Percentiles rank a stretch among this genome's conserved stretches.
phyloP scores from a whole-genome alignment of 345 rosid genomes.

The Conringia planisiliqua region DNA sequence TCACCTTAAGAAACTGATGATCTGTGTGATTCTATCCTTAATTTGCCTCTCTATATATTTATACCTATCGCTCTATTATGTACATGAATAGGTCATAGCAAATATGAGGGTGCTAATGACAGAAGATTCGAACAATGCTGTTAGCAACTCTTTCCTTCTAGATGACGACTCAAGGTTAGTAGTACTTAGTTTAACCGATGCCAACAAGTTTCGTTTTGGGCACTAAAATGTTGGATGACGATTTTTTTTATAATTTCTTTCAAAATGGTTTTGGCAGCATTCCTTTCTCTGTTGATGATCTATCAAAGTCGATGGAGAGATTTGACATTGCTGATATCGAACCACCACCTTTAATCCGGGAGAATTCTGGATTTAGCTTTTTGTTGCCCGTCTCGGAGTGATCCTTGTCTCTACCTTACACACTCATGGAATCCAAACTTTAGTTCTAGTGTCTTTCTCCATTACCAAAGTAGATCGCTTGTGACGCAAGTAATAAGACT shows the following conservation, averaged over 20 bases:
- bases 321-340: slow-evolving; percentile 82
- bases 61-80: not conserved
- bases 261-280: slow-evolving; percentile 51
- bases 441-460: slow-evolving; percentile 7
- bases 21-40: not conserved
- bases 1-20: not conserved
- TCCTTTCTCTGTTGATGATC: slow-evolving; percentile 94
- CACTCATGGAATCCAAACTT: not conserved
- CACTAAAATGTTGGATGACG: not conserved
- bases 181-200: not conserved
- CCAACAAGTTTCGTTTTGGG: not conserved
- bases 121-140: slow-evolving; percentile 93
- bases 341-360: slow-evolving; percentile 84
- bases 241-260: not conserved
- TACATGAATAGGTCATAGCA: slow-evolving; percentile 54
- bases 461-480: not conserved
- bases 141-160: slow-evolving; percentile 84
- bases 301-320: slow-evolving; percentile 92
- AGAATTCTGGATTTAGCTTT: slow-evolving; percentile 89
- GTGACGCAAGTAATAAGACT: slow-evolving; percentile 3
- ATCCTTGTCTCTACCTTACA: not conserved
- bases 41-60: not conserved
- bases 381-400: slow-evolving; percentile 71
- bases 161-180: slow-evolving; percentile 94
- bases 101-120: slow-evolving; percentile 91